A percentile compares a stretch with the other conserved stretches of the same genome.
phyloP scores from a whole-genome alignment of 768 basidiomycete species.

The Agaricus blazei region DNA sequence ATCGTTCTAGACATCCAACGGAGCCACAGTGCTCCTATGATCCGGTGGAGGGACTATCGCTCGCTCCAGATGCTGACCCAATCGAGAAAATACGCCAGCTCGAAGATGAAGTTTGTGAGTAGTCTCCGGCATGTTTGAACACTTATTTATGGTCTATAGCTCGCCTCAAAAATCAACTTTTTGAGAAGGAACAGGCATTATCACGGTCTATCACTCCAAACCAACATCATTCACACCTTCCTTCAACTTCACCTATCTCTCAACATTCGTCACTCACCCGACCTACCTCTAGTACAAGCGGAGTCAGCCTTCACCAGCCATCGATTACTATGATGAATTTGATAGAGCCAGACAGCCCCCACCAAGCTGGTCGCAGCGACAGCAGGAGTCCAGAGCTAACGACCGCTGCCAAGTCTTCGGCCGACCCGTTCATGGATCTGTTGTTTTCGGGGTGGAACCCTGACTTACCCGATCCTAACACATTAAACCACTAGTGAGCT shows the following conservation, averaged over 20 bases:
- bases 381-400: slow-evolving; percentile 49
- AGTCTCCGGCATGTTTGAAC: background rate
- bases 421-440: slow-evolving; percentile 59
- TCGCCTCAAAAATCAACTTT: slow-evolving; percentile 56
- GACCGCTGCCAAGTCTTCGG: slow-evolving; percentile 30
- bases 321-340: slow-evolving; percentile 39
- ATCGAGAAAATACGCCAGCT: slow-evolving; percentile 70
- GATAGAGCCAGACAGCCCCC: slow-evolving; percentile 31
- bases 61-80: slow-evolving; percentile 78
- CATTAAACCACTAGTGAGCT: slow-evolving; percentile 74
- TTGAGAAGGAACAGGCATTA: slow-evolving; percentile 39
- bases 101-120: slow-evolving; percentile 71
- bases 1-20: slow-evolving; percentile 59
- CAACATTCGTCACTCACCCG: slow-evolving; percentile 16
- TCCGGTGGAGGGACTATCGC: slow-evolving; percentile 74
- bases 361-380: slow-evolving; percentile 34
- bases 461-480: slow-evolving; percentile 72
- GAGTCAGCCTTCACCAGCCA: slow-evolving; percentile 40
- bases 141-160: slow-evolving; percentile 32
- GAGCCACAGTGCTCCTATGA: slow-evolving; percentile 86
- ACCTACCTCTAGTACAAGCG: slow-evolving; percentile 23
- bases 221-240: slow-evolving; percentile 12
- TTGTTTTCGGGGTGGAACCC: slow-evolving; percentile 81
- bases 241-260: slow-evolving; percentile 16
- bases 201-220: slow-evolving; percentile 36